These are phyloP conservation scores for Solanum rostratum DNA, from an alignment of 257 asterid genomes.

Conservation along the genomic window DNA sequence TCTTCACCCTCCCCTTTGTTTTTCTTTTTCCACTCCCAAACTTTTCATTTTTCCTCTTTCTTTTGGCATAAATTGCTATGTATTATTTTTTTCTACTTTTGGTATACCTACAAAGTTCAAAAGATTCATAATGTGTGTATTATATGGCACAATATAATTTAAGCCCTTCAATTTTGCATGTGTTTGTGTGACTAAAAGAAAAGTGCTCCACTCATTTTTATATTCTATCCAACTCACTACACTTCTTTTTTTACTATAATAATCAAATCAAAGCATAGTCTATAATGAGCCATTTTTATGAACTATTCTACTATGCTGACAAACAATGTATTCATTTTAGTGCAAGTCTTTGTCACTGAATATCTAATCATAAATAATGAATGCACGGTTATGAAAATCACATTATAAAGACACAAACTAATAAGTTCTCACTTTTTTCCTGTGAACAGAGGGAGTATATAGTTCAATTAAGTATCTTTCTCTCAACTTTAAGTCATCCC, in stretches of 20 bases:
- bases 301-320: not conserved
- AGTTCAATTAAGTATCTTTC: too few species aligned
- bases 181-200: not conserved
- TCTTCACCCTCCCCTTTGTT: not conserved
- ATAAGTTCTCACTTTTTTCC: too few species aligned
- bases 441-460: too few species aligned
- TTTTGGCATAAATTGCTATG: not conserved
- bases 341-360: not conserved
- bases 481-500: too few species aligned
- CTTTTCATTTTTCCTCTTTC: not conserved
- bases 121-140: not conserved
- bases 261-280: not conserved
- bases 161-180: not conserved
- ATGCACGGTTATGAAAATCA: not conserved
- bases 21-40: not conserved
- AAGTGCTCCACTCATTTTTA: not conserved
- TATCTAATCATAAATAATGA: not conserved
- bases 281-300: not conserved
- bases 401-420: too few species aligned
- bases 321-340: not conserved
- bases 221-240: not conserved
- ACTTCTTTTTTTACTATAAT: not conserved
- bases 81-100: not conserved
- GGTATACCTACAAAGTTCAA: not conserved
- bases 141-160: not conserved